Evolutionary conservation across 2,329 filamentous ascomycete species (phyloP).

Genomic region (Aschersonia sp.): DNA sequence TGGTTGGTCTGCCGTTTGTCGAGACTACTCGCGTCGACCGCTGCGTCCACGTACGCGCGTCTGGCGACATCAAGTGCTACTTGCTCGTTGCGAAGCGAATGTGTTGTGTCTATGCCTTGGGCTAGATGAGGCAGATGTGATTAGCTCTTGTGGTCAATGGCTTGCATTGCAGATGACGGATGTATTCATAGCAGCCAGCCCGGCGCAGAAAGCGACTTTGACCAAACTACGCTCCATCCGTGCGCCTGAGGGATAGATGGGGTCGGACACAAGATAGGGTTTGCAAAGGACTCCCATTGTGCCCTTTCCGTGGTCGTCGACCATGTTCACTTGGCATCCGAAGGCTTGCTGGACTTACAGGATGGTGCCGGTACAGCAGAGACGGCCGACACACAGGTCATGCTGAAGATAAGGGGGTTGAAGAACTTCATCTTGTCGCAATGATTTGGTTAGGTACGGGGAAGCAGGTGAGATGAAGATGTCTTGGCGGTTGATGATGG

Average conservation of each 20-base stretch:
- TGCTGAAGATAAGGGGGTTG: not conserved
- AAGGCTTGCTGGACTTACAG: not conserved
- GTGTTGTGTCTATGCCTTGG: not conserved
- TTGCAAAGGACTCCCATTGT: not conserved
- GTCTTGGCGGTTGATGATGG: no score
- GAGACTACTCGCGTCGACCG: not conserved
- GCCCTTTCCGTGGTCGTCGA: not conserved
- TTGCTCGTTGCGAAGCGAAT: not conserved
- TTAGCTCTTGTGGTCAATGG: not conserved
- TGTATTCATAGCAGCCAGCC: no score
- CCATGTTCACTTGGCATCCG: not conserved
- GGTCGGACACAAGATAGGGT: not conserved
- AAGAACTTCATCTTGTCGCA: not conserved
- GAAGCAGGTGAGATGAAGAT: no score
- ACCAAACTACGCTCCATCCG: no score
- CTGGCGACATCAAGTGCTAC: not conserved
- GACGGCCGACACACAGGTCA: not conserved
- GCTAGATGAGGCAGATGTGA: not conserved
- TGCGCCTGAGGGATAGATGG: no score
- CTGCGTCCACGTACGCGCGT: not conserved
- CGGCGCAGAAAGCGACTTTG: no score
- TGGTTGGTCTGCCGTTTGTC: not conserved
- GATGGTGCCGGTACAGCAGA: not conserved
- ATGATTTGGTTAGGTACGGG: no score
- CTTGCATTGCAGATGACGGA: no score